These are phyloP conservation scores for Chaetoceros tenuissimus DNA, from an alignment of 108 stramenopile species.

Conservation along the genomic window DNA sequence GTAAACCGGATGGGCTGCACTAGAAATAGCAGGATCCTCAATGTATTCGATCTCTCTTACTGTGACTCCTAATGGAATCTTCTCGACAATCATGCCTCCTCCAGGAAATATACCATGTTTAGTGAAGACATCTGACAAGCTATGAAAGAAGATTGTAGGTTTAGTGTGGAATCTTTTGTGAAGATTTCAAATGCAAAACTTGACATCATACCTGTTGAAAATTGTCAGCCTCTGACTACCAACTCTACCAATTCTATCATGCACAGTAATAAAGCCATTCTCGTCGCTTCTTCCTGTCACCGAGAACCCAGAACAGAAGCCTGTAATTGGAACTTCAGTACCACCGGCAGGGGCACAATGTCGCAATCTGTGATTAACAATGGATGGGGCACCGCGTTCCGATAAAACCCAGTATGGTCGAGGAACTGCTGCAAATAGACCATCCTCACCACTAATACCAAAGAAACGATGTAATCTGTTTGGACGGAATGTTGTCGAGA, in stretches of 20 bases:
- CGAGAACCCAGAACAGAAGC: conserved; percentile 52
- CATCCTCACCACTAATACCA: conserved; percentile 61
- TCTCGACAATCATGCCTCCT: conserved; percentile 64
- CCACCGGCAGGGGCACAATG: conserved; percentile 78
- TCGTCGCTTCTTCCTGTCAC: conserved; percentile 3
- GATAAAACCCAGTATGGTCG: conserved; percentile 73
- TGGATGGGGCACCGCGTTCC: conserved; percentile 53
- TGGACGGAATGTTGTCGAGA: conserved; percentile 25
- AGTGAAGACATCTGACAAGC: conserved; percentile 38
- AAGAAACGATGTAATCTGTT: conserved; percentile 54
- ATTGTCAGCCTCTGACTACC: conserved; percentile 77
- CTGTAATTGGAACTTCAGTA: conserved; percentile 49
- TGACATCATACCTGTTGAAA: conserved; percentile 40
- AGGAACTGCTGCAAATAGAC: conserved; percentile 61
- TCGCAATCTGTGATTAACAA: conserved; percentile 57
- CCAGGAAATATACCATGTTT: conserved; percentile 65
- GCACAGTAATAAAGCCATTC: conserved; percentile 65
- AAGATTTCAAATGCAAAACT: neutral
- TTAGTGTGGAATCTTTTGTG: neutral
- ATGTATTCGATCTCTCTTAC: conserved; percentile 70
- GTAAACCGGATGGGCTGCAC: conserved; percentile 56
- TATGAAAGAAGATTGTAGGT: conserved; percentile 1
- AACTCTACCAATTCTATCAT: conserved; percentile 80
- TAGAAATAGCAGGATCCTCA: conserved; percentile 52
- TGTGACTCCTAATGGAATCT: conserved; percentile 66